Conservation (phyloP, 2,329 filamentous ascomycete species). For the Clarireedia monteithiana region DNA sequence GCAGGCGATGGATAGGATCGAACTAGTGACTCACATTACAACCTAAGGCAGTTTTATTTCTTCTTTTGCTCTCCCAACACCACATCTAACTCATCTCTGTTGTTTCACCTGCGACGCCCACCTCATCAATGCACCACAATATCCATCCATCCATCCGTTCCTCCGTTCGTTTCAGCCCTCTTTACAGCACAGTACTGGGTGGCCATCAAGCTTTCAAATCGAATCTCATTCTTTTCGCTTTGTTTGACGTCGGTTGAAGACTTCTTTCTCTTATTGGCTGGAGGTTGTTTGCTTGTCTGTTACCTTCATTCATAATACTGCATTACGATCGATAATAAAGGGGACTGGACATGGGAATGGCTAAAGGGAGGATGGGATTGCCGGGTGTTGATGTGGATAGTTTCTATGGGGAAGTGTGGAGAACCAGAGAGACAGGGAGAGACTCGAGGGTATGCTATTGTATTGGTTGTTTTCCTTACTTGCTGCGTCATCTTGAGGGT, state of each 20-base stretch:
- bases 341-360: no score
- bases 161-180: no score
- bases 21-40: constrained; percentile 8
- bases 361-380: background rate
- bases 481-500: constrained; percentile 1
- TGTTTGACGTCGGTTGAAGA: background rate
- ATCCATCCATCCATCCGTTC: no score
- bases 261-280: no score
- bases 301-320: background rate
- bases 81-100: background rate
- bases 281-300: background rate
- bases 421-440: background rate
- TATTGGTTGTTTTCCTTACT: constrained; percentile 5
- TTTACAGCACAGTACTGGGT: no score
- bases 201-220: no score
- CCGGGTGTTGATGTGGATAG: background rate
- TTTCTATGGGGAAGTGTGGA: background rate
- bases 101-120: no score
- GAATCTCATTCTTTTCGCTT: background rate
- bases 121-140: no score
- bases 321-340: background rate
- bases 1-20: constrained; percentile 7
- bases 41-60: constrained; percentile 8
- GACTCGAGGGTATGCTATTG: constrained; percentile 4
- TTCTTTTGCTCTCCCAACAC: background rate